These are phyloP conservation scores for Bruguiera sexangula DNA, from an alignment of 345 rosid species.

Conservation along the genomic window DNA sequence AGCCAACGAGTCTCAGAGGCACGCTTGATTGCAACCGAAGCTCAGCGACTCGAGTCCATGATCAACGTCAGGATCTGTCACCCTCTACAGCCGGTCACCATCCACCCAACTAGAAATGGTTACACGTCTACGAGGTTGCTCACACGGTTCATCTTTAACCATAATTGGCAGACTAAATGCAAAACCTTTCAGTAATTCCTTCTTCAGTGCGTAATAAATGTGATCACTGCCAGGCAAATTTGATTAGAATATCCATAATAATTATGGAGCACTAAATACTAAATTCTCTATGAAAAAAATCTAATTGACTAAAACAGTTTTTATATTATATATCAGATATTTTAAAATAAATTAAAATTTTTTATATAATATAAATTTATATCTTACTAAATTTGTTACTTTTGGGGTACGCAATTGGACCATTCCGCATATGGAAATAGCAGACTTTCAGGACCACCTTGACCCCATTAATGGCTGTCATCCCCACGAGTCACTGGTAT, in stretches of 20 bases:
- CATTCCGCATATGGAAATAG: too few relatives aligned
- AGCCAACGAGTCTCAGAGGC: not conserved
- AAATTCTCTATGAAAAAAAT: too few relatives aligned
- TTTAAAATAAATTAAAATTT: too few relatives aligned
- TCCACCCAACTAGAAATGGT: not conserved
- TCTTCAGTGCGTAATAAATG: not conserved
- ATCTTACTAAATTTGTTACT: too few relatives aligned
- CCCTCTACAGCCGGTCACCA: conserved; percentile 17
- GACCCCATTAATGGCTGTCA: conserved; percentile 10
- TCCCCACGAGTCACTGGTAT: conserved; percentile 4
- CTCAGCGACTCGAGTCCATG: not conserved
- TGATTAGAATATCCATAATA: too few relatives aligned
- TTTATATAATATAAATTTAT: too few relatives aligned
- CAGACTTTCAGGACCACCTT: not conserved
- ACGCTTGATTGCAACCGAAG: not conserved
- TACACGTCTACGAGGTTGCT: conserved; percentile 14
- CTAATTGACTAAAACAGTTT: too few relatives aligned
- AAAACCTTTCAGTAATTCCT: not conserved
- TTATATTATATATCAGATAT: too few relatives aligned
- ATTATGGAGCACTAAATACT: too few relatives aligned
- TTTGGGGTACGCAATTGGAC: too few relatives aligned
- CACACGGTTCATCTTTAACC: conserved; percentile 8
- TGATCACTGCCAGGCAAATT: too few relatives aligned
- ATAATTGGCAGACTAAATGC: not conserved
- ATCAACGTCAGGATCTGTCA: not conserved